These are phyloP conservation scores for Paramecium tetraurelia DNA, from an alignment of 73 alveolate species.

Conservation along the genomic window DNA sequence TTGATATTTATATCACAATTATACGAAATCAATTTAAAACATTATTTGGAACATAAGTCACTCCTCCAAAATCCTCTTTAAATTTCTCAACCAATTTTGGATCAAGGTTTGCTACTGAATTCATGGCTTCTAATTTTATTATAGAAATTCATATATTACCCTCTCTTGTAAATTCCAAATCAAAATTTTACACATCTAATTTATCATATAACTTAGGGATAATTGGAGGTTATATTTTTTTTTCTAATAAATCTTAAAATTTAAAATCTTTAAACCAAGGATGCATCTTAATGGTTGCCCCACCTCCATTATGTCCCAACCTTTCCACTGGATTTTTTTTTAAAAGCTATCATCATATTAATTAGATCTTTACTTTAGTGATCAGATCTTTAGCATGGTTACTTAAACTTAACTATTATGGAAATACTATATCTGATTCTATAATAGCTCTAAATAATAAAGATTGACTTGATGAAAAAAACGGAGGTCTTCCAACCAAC, in stretches of 20 bases:
- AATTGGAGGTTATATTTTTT: slow-evolving; percentile 73
- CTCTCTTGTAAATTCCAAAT: slow-evolving; percentile 56
- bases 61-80: slow-evolving; percentile 40
- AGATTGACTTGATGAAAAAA: slow-evolving; percentile 83
- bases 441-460: slow-evolving; percentile 82
- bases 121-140: background rate
- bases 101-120: slow-evolving; percentile 15
- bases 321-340: slow-evolving; percentile 89
- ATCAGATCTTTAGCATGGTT: slow-evolving; percentile 71
- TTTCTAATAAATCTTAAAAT: slow-evolving; percentile 72
- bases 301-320: slow-evolving; percentile 86
- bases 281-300: slow-evolving; percentile 89
- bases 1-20: background rate
- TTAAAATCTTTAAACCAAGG: slow-evolving; percentile 90
- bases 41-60: slow-evolving; percentile 30
- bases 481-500: slow-evolving; percentile 98
- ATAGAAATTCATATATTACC: background rate
- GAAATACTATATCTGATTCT: slow-evolving; percentile 87
- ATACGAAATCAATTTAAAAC: background rate
- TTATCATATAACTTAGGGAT: slow-evolving; percentile 68
- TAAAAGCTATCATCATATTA: slow-evolving; percentile 38
- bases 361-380: background rate
- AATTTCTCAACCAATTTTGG: slow-evolving; percentile 3
- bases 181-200: slow-evolving; percentile 54
- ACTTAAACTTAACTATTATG: slow-evolving; percentile 77